Percentiles rank a stretch among this genome's conserved stretches.
Conservation (phyloP, 495 filamentous ascomycete genomes). For the Aspergillus hancockii region DNA sequence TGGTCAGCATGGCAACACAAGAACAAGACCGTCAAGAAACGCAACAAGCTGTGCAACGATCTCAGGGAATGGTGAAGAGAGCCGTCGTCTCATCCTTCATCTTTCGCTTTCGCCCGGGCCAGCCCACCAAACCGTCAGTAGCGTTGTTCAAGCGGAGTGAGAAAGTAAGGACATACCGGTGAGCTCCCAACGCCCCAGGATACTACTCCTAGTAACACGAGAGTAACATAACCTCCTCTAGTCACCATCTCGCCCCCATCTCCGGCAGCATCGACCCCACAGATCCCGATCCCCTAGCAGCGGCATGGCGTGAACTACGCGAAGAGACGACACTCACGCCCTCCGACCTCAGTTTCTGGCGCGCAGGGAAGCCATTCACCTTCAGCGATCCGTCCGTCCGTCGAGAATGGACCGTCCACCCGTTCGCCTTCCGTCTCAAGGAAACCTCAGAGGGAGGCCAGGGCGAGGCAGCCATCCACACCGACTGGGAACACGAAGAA, state of each 20-base stretch:
- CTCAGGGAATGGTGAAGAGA: constrained; percentile 26
- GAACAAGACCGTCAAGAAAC: not conserved
- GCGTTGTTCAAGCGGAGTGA: constrained; percentile 60
- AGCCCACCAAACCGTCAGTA: constrained; percentile 35
- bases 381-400: constrained; percentile 54
- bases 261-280: constrained; percentile 56
- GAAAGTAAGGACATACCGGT: constrained; percentile 59
- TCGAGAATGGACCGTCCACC: constrained; percentile 63
- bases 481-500: constrained; percentile 65
- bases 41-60: not conserved
- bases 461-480: constrained; percentile 45
- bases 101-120: constrained; percentile 39
- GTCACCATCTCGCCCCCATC: constrained; percentile 58
- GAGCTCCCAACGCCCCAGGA: constrained; percentile 7
- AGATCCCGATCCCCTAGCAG: constrained; percentile 50
- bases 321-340: constrained; percentile 61
- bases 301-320: constrained; percentile 62
- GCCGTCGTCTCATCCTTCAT: constrained; percentile 59
- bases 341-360: constrained; percentile 47
- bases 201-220: not conserved
- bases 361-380: constrained; percentile 58
- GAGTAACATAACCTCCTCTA: constrained; percentile 14
- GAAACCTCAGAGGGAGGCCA: constrained; percentile 18
- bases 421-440: constrained; percentile 60
- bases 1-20: not conserved